Evolutionary conservation across 1,284 basidiomycete genomes (phyloP).

Genomic region (Trametes versicolor): DNA sequence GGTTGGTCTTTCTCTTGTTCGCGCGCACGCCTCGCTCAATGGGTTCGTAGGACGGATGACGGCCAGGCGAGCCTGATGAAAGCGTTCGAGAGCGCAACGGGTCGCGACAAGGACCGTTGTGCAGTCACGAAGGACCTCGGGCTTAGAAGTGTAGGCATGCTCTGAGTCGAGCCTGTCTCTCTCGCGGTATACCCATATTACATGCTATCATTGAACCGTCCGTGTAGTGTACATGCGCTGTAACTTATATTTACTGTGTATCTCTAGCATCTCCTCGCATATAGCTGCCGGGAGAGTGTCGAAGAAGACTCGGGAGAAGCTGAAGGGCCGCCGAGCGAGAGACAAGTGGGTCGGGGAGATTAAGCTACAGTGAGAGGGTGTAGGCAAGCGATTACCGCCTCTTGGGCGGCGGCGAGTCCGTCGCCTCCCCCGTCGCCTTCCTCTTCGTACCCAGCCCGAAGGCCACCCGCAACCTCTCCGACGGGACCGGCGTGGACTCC

Average conservation of each 20-base stretch:
- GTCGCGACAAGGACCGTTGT: conserved; percentile 76
- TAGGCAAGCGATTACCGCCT: conserved; percentile 43
- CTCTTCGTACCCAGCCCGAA: conserved; percentile 82
- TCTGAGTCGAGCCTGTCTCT: conserved; percentile 41
- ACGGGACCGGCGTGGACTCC: conserved; percentile 59
- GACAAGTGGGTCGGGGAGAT: too few relatives aligned
- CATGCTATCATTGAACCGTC: conserved; percentile 17
- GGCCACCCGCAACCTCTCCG: conserved; percentile 75
- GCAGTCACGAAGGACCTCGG: conserved; percentile 75
- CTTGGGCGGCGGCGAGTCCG: conserved; percentile 57
- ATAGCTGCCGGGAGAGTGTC: not conserved
- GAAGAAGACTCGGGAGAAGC: not conserved
- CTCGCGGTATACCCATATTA: conserved; percentile 16
- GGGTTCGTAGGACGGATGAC: conserved; percentile 75
- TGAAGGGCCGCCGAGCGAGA: not conserved
- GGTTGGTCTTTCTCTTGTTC: conserved; percentile 57
- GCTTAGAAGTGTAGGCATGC: conserved; percentile 67
- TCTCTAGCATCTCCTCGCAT: conserved; percentile 15
- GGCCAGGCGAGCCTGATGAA: conserved; percentile 78
- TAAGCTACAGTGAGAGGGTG: too few relatives aligned
- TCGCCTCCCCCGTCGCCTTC: conserved; percentile 73
- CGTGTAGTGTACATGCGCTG: conserved; percentile 28
- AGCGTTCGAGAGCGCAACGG: conserved; percentile 76
- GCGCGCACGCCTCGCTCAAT: not conserved
- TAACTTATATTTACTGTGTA: conserved; percentile 27